phyloP scores from a whole-genome alignment of 768 basidiomycete genomes.

The Pisolithus marmoratus region DNA sequence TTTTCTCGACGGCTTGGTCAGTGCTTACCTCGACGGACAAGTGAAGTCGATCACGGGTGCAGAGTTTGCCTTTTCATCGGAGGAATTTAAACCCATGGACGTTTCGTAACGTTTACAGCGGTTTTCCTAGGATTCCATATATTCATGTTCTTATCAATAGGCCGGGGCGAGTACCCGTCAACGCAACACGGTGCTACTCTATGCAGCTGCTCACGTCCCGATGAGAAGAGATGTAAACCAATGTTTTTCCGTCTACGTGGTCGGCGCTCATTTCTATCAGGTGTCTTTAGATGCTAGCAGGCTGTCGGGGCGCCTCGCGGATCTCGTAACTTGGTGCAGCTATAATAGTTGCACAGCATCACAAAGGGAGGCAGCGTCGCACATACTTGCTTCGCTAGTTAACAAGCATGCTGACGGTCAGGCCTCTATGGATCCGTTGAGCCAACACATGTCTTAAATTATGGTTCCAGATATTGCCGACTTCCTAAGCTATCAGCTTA shows the following conservation, averaged over 20 bases:
- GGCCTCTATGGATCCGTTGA: conserved; percentile 9
- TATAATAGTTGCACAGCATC: conserved; percentile 37
- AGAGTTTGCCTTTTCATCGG: conserved; percentile 34
- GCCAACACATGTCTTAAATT: background rate
- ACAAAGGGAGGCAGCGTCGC: conserved; percentile 52
- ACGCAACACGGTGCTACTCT: conserved; percentile 60
- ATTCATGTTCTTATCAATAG: background rate
- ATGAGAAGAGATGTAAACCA: conserved; percentile 57
- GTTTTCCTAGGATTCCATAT: background rate
- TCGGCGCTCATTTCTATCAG: conserved; percentile 29
- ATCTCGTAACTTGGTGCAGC: conserved; percentile 58
- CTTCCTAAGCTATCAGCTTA: conserved; percentile 41
- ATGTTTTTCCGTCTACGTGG: background rate
- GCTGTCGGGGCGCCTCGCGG: conserved; percentile 45
- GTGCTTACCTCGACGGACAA: conserved; percentile 38
- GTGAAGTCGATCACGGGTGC: conserved; percentile 50
- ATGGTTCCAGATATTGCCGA: conserved; percentile 35
- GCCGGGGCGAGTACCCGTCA: conserved; percentile 32
- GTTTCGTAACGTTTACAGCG: conserved; percentile 31
- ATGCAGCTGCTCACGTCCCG: conserved; percentile 61
- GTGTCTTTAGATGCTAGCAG: conserved; percentile 45
- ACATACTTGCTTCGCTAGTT: conserved; percentile 59
- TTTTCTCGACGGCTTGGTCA: conserved; percentile 42
- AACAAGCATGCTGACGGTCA: conserved; percentile 75
- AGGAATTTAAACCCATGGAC: conserved; percentile 43